A percentile compares a stretch with the other conserved stretches of the same genome.
These are phyloP conservation scores for Mycena venus DNA, from an alignment of 768 basidiomycete species.

Conservation along the genomic window DNA sequence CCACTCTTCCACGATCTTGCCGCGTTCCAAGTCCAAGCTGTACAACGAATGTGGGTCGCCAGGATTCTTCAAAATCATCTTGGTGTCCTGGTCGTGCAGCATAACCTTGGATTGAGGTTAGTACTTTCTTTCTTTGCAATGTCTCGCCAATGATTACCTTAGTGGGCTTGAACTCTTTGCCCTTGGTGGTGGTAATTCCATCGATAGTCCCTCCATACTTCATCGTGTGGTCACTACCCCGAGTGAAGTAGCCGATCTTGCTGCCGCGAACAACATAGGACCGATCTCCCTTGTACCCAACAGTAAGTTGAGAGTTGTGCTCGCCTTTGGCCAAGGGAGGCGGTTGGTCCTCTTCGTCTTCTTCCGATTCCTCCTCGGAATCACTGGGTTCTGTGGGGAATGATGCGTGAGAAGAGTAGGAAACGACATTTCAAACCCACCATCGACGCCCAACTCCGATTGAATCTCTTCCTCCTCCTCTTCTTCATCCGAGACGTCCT, in stretches of 20 bases:
- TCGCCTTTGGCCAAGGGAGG: conserved; percentile 65
- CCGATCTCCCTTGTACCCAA: conserved; percentile 96
- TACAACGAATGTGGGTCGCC: conserved; percentile 85
- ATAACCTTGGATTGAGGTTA: conserved; percentile 72
- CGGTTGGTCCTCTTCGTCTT: conserved; percentile 58
- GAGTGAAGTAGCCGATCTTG: conserved; percentile 92
- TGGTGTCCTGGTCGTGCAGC: conserved; percentile 96
- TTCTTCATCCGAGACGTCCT: conserved; percentile 78
- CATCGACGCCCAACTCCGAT: conserved; percentile 73
- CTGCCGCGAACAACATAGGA: conserved; percentile 94
- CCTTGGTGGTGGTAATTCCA: conserved; percentile 83
- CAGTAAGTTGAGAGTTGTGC: conserved; percentile 89
- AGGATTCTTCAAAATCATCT: conserved; percentile 94
- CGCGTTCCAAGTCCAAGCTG: conserved; percentile 92
- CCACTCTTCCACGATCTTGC: conserved; percentile 99
- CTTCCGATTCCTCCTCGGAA: conserved; percentile 52
- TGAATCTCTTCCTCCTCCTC: conserved; percentile 84
- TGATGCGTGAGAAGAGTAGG: conserved; percentile 8
- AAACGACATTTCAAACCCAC: conserved; percentile 40
- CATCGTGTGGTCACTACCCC: conserved; percentile 75
- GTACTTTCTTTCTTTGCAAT: conserved; percentile 4
- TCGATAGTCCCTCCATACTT: conserved; percentile 91
- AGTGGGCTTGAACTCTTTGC: conserved; percentile 86
- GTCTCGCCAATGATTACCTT: conserved; percentile 66
- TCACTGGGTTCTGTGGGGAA: conserved; percentile 57